These are phyloP conservation scores for Candida saitoana DNA, from an alignment of 805 yeast species.

Conservation along the genomic window DNA sequence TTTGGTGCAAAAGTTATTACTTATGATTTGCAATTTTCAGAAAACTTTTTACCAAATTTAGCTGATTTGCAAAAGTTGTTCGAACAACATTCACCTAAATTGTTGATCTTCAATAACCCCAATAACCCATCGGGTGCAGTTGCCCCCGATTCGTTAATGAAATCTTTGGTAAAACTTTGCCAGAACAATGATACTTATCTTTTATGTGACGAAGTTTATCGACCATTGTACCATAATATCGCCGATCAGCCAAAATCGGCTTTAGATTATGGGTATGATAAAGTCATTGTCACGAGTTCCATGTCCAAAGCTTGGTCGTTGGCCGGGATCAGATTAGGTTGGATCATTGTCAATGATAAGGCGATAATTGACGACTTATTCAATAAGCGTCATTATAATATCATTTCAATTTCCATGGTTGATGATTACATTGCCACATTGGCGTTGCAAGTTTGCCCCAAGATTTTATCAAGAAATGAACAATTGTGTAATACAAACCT, in stretches of 20 bases:
- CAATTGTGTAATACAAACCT: constrained; percentile 38
- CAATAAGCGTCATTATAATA: constrained; percentile 47
- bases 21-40: constrained; percentile 28
- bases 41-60: constrained; percentile 35
- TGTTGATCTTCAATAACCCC: constrained; percentile 46
- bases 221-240: constrained; percentile 46
- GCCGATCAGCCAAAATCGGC: constrained; percentile 33
- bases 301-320: constrained; percentile 52
- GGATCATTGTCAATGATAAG: constrained; percentile 41
- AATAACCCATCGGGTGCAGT: constrained; percentile 46
- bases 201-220: constrained; percentile 50
- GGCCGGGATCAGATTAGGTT: constrained; percentile 53
- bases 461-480: constrained; percentile 37
- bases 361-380: constrained; percentile 27
- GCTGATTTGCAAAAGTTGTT: constrained; percentile 24
- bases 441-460: constrained; percentile 32
- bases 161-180: constrained; percentile 36
- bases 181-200: constrained; percentile 27
- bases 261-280: constrained; percentile 36
- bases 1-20: constrained; percentile 41
- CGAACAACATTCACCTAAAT: constrained; percentile 33
- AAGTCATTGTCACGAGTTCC: constrained; percentile 46
- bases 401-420: constrained; percentile 44
- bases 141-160: constrained; percentile 30
- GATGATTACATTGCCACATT: constrained; percentile 46